Percentiles rank a stretch among this genome's conserved stretches.
phyloP scores from a whole-genome alignment of 2,329 filamentous ascomycete genomes.

The Cladosporium velox region DNA sequence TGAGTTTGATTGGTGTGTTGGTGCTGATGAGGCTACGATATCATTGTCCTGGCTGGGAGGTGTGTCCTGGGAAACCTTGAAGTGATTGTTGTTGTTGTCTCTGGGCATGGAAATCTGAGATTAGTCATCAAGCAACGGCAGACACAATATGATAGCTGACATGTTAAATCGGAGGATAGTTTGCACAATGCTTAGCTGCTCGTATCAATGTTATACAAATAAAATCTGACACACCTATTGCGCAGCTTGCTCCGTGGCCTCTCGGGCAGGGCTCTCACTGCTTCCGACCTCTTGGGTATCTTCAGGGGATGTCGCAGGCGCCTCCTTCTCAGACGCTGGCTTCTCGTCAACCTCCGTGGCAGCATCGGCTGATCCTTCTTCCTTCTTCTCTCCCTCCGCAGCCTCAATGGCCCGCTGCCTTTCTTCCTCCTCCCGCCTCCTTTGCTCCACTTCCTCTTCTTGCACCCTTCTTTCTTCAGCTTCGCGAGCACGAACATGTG shows the following conservation, averaged over 20 bases:
- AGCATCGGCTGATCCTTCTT: neutral
- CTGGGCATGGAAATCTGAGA: neutral
- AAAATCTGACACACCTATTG: slow-evolving; percentile 3
- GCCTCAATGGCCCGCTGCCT: slow-evolving; percentile 22
- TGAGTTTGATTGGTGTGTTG: neutral
- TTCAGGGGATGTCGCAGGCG: neutral
- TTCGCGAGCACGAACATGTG: slow-evolving; percentile 58
- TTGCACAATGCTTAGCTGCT: neutral
- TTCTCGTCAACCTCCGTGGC: neutral
- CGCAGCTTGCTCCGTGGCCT: neutral
- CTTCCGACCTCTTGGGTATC: neutral
- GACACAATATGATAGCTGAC: neutral
- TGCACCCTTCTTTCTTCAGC: slow-evolving; percentile 38
- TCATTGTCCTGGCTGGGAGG: neutral
- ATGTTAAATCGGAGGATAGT: neutral
- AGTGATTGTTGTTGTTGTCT: neutral
- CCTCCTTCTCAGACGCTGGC: neutral
- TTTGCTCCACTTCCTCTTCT: slow-evolving; percentile 33
- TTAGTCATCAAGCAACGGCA: neutral
- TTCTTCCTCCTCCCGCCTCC: slow-evolving; percentile 33
- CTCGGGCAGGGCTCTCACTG: neutral
- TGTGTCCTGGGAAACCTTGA: neutral
- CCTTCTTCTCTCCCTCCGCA: slow-evolving; percentile 7
- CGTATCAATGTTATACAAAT: neutral
- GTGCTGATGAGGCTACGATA: neutral